Evolutionary conservation across 176 grass and related monocot species (phyloP).

Genomic region (Dactylis glomerata): DNA sequence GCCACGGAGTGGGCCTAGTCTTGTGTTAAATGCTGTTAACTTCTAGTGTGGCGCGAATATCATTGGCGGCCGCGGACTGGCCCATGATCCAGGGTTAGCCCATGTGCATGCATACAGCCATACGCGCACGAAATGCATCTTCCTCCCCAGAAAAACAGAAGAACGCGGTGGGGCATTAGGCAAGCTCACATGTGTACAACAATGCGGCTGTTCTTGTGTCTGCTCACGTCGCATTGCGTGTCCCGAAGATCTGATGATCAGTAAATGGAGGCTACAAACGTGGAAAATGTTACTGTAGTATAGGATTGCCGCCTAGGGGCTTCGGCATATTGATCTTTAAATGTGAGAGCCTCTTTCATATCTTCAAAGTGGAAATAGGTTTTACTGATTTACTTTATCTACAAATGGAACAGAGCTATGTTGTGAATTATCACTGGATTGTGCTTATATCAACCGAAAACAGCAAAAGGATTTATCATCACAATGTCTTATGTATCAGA

Average conservation of each 20-base stretch:
- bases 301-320: not conserved
- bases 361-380: not conserved
- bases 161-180: not conserved
- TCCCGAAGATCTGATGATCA: not conserved
- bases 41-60: not conserved
- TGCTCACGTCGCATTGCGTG: constrained; percentile 35
- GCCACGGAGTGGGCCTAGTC: constrained; percentile 6
- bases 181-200: constrained; percentile 39
- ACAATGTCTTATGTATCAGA: not conserved
- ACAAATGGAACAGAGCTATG: not conserved
- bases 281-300: not conserved
- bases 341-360: not conserved
- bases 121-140: not conserved
- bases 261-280: not conserved
- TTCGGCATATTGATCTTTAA: not conserved
- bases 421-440: not conserved
- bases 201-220: constrained; percentile 19
- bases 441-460: not conserved
- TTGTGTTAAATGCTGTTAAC: constrained; percentile 1
- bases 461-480: not conserved
- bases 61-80: no score
- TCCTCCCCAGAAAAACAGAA: not conserved
- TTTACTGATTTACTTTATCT: not conserved
- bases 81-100: constrained; percentile 29
- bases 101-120: constrained; percentile 19